These are phyloP conservation scores for Zelonia costaricensis DNA, from an alignment of 208 protist genomes.

Conservation along the genomic window DNA sequence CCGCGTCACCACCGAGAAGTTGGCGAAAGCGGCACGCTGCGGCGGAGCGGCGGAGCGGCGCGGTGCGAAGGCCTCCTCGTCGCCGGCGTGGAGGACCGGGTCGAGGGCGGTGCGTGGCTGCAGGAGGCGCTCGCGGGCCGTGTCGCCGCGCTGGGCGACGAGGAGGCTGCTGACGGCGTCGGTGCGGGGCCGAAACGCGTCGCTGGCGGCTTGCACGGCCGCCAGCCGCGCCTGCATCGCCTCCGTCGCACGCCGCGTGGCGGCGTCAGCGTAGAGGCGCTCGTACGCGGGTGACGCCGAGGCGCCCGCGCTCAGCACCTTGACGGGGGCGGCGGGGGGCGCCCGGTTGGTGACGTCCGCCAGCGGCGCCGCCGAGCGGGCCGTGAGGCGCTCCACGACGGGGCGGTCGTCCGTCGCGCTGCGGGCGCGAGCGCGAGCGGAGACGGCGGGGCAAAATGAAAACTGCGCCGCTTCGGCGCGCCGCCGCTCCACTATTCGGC, in stretches of 20 bases:
- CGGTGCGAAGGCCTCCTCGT: conserved; percentile 28
- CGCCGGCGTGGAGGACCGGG: background rate
- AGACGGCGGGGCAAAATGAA: conserved; percentile 33
- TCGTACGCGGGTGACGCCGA: too few species aligned
- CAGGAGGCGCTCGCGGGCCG: conserved; percentile 38
- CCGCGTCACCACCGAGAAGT: conserved; percentile 13
- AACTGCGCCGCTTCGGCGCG: conserved; percentile 22
- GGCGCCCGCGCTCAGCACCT: background rate
- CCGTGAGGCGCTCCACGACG: conserved; percentile 48
- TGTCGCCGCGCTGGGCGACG: conserved; percentile 35
- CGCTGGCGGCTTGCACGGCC: conserved; percentile 1
- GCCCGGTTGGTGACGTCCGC: conserved; percentile 18
- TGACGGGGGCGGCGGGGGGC: background rate
- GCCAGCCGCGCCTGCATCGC: conserved; percentile 3
- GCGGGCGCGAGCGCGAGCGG: conserved; percentile 8
- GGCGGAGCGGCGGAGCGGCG: background rate
- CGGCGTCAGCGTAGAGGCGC: conserved; percentile 27
- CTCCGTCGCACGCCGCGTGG: conserved; percentile 7
- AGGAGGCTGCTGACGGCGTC: conserved; percentile 51
- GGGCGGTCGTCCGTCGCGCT: background rate
- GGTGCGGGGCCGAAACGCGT: conserved; percentile 38
- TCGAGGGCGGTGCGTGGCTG: conserved; percentile 3
- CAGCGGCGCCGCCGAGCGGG: conserved; percentile 11
- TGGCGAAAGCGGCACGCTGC: too few species aligned
- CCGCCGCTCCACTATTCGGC: conserved; percentile 6